Base-by-base conservation (phyloP, 2,329 filamentous ascomycete species). In the Curvularia eragrostidis region DNA sequence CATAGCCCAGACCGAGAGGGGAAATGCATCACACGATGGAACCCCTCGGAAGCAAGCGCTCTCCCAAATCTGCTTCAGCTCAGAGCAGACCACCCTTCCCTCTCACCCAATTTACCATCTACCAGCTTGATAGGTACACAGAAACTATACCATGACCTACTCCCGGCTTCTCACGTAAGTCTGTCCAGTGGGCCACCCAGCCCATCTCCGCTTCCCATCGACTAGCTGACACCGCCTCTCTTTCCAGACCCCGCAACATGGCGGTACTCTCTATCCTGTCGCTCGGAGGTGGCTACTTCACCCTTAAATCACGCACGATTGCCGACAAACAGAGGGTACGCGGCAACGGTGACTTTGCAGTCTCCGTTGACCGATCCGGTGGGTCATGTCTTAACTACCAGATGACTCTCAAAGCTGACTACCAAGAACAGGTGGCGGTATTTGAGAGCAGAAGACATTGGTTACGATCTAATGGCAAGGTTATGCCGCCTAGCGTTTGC, bases 291-390 rank as follows among this genome's bases (percentile, higher is more conserved):
- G 70, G 72, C 6, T 76, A 73, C 52, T 54, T 75, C 44, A 62
- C 73, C 32, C 26, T 76, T 23, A 77, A 73, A 53, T 71, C 73
- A 21, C 69, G 61, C 41, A 56, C 68, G 2, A 38, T 75, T 18
- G 64, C 68, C 8, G 62, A 61, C n/a, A 73, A 71, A 55, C 68
- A 70, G 56, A 63, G 67, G 34, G 66, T 74, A 39, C 66, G 65
- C 38, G 58, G 59, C 10, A 62, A 50, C 19, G 73, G 75, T 15
- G 74, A 77, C 52, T 77, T 75, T 49, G 73, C 68, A 18, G 75
- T 77, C 13, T 63, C 69, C 13, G 73, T 76, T 19, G 72, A 76
- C 36, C 62, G 75, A 48, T 77, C 75, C 19, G 75, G 75, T 75
- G 52, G 23, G 46, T 39, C n/a, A 1, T 26, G 10, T 7, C 43